Evolutionary conservation across 75 land plant genomes (phyloP).

Genomic region (Pinus taeda): DNA sequence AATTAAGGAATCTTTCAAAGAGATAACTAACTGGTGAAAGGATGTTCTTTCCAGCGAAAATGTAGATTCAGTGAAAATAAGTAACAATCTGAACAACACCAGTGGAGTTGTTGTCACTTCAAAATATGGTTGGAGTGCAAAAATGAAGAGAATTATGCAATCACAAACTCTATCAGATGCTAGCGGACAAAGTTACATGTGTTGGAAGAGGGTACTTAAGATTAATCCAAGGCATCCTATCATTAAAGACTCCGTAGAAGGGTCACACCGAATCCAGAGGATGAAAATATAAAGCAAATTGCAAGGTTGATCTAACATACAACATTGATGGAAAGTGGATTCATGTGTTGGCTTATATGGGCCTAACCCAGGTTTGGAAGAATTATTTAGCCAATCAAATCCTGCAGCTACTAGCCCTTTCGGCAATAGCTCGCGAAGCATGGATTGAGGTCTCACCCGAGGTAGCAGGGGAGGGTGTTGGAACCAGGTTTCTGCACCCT

Average conservation of each 20-base stretch:
- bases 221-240: constrained; percentile 96
- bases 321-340: constrained; percentile 94
- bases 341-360: no score
- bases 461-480: no score
- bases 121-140: constrained; percentile 98
- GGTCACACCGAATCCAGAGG: constrained; percentile 69
- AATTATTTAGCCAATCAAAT: no score
- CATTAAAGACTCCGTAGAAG: constrained; percentile 77
- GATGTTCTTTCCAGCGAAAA: constrained; percentile 74
- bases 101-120: constrained; percentile 98
- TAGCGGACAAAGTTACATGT: constrained; percentile 78
- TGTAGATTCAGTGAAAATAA: no score
- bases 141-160: no score
- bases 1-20: constrained; percentile 82
- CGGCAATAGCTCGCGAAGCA: no score
- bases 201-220: constrained; percentile 89
- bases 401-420: no score
- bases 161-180: no score
- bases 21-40: constrained; percentile 96
- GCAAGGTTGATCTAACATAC: constrained; percentile 89
- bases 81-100: constrained; percentile 78
- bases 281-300: constrained; percentile 62
- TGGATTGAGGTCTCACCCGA: no score
- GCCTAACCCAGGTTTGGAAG: no score
- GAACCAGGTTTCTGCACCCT: no score